A percentile compares a stretch with the other conserved stretches of the same genome.
Conservation (phyloP, 169 alveolate genomes). For the Eimeria necatrix region DNA sequence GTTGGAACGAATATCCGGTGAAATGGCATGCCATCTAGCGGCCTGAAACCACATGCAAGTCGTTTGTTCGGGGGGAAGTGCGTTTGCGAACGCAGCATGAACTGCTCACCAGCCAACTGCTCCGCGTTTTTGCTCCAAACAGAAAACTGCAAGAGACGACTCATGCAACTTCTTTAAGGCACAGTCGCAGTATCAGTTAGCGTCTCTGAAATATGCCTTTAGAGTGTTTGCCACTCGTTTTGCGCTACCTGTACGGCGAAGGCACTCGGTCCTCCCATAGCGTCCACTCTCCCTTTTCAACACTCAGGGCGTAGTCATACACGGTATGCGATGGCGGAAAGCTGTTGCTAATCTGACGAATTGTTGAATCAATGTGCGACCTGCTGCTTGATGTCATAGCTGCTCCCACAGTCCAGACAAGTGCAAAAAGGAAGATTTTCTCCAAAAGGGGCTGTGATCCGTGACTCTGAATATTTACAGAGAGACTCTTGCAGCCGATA, state of each 20-base stretch:
- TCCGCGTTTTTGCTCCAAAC: too few relatives aligned
- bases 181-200: too few relatives aligned
- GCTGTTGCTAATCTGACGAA: constrained; percentile 91
- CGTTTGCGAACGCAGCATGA: too few relatives aligned
- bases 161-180: too few relatives aligned
- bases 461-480: constrained; percentile 36
- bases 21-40: constrained; percentile 89
- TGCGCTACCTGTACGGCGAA: constrained; percentile 82
- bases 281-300: constrained; percentile 91
- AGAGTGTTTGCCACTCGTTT: not conserved
- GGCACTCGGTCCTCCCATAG: constrained; percentile 85
- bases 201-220: not conserved
- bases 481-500: not conserved
- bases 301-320: constrained; percentile 94
- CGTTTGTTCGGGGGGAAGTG: constrained; percentile 1
- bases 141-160: too few relatives aligned
- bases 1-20: constrained; percentile 95
- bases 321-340: constrained; percentile 94
- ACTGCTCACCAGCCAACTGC: too few relatives aligned
- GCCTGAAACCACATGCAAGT: constrained; percentile 88
- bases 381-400: constrained; percentile 94
- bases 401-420: constrained; percentile 97
- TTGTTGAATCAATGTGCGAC: constrained; percentile 87
- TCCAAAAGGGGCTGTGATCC: constrained; percentile 73
- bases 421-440: constrained; percentile 92